phyloP scores from a whole-genome alignment of 2,329 filamentous ascomycete genomes.

The Aspergillus viridinutans region DNA sequence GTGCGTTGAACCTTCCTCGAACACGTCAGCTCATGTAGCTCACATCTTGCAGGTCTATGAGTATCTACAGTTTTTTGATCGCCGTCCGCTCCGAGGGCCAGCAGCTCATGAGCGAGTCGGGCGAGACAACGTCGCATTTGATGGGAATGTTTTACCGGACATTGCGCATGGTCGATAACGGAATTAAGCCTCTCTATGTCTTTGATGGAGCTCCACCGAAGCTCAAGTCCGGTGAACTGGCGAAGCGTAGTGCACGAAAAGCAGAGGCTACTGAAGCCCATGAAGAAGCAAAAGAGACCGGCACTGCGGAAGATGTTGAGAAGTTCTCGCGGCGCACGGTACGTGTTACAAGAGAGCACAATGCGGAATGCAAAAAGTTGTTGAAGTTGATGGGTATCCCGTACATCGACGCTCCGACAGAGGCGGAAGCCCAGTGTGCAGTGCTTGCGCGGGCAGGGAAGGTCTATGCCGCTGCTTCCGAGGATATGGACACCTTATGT shows the following conservation, averaged over 20 bases:
- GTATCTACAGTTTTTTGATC: slow-evolving; percentile 97
- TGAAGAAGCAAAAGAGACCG: slow-evolving; percentile 95
- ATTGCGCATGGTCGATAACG: slow-evolving; percentile 95
- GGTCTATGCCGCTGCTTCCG: slow-evolving; percentile 92
- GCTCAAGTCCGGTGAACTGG: slow-evolving; percentile 93
- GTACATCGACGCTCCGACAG: slow-evolving; percentile 90
- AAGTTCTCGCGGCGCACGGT: slow-evolving; percentile 95
- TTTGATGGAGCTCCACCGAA: slow-evolving; percentile 97
- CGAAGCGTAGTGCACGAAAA: slow-evolving; percentile 93
- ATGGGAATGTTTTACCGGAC: slow-evolving; percentile 99
- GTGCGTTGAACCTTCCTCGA: slow-evolving; percentile 33
- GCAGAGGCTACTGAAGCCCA: slow-evolving; percentile 83
- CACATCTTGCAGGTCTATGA: slow-evolving; percentile 70
- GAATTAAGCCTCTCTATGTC: slow-evolving; percentile 96
- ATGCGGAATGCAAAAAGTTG: slow-evolving; percentile 85
- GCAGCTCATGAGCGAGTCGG: slow-evolving; percentile 89
- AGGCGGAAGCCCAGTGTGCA: slow-evolving; percentile 95
- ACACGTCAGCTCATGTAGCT: slow-evolving; percentile 5
- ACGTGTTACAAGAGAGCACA: slow-evolving; percentile 92
- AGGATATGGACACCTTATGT: slow-evolving; percentile 98
- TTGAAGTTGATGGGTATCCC: slow-evolving; percentile 95
- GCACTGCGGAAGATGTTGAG: slow-evolving; percentile 94
- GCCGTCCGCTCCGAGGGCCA: slow-evolving; percentile 95
- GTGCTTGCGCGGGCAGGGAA: slow-evolving; percentile 84
- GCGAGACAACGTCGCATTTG: slow-evolving; percentile 94